Evolutionary conservation across 345 rosid species (phyloP), one percentile per base, ranked within the genome.

Genomic region (Melaleuca alternifolia): DNA sequence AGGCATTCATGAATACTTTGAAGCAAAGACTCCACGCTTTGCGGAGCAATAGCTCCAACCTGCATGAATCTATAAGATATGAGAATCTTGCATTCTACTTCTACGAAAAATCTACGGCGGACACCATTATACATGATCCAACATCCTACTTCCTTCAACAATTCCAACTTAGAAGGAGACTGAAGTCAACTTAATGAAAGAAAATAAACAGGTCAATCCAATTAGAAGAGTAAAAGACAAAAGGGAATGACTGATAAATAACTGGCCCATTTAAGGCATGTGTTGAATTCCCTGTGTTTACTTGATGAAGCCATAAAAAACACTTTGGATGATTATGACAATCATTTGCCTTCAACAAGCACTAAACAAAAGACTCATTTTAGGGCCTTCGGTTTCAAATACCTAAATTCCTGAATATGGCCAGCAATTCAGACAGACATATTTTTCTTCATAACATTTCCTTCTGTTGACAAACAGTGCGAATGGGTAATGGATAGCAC

Each of bases 21-120:
- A 89, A 98, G 89, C 92, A 98, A 91, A 44, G 94, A 87, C 28
- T 94, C 97, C 88, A 98, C 89, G 87, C 95, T 95, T 86, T 92
- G 98, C 18, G 96, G 98, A 83, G 96, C 93, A 91, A 98, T 93
- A 82, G 98, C 97, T 90, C 96, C 98, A 76, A 93, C 98, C 99
- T 98, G 95, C 88, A 92, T 86, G 54, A 88, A 85, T 57, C 14
- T 28, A 21, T 33, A 65, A n/a, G 0, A 30, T 18, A 52, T 89
- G 86, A 56, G 65, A 51, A 50, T 81, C 71, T n/a, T 51, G 41
- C 5, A 50, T 41, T 50, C 54, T n/a, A 81, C 82, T 85, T 14
- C n/a, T 28, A 46, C 56, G 23, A 37, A 28, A 51, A 28, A 12
- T 26, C 56, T 16, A 50, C 51, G 24, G 28, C 18, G 84, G 44